A percentile compares a stretch with the other conserved stretches of the same genome.
Evolutionary conservation across 768 basidiomycete species (phyloP).

Genomic region (Trametes elegans): DNA sequence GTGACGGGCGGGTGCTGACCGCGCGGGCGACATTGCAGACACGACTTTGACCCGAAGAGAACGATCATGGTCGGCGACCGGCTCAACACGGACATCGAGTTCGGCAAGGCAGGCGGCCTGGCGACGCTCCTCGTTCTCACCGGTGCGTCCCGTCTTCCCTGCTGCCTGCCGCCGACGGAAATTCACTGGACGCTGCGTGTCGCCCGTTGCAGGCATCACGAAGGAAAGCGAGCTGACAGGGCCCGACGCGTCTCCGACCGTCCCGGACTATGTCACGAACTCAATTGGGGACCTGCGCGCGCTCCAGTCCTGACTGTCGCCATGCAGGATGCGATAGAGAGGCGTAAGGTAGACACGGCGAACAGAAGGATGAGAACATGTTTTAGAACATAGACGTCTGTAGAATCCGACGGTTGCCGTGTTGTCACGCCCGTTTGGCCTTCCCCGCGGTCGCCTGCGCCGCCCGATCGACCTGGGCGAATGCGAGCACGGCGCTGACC

Average conservation of each 20-base stretch:
- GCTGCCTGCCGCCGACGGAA: background rate
- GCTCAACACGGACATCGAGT: conserved; percentile 92
- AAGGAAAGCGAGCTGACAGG: conserved; percentile 70
- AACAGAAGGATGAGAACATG: background rate
- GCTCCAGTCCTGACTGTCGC: conserved; percentile 8
- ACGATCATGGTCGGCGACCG: conserved; percentile 98
- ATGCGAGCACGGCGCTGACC: conserved; percentile 34
- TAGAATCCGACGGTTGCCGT: background rate
- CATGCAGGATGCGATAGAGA: background rate
- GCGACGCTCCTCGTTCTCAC: conserved; percentile 89
- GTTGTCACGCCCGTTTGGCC: conserved; percentile 2
- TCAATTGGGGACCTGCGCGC: conserved; percentile 78
- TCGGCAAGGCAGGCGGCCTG: conserved; percentile 84
- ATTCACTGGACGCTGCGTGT: background rate
- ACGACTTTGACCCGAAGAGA: conserved; percentile 78
- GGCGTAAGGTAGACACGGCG: background rate
- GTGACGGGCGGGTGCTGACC: too few relatives aligned
- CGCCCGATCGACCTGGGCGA: conserved; percentile 23
- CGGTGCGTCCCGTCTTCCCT: conserved; percentile 44
- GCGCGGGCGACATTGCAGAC: conserved; percentile 41
- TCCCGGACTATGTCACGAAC: conserved; percentile 79
- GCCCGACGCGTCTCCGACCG: conserved; percentile 62
- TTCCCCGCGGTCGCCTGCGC: conserved; percentile 2
- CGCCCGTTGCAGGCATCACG: conserved; percentile 70
- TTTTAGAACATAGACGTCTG: conserved; percentile 1